Evolutionary conservation across 805 yeast species (phyloP), one percentile per base, ranked within the genome.

Genomic region (Kodamaea sagamina): DNA sequence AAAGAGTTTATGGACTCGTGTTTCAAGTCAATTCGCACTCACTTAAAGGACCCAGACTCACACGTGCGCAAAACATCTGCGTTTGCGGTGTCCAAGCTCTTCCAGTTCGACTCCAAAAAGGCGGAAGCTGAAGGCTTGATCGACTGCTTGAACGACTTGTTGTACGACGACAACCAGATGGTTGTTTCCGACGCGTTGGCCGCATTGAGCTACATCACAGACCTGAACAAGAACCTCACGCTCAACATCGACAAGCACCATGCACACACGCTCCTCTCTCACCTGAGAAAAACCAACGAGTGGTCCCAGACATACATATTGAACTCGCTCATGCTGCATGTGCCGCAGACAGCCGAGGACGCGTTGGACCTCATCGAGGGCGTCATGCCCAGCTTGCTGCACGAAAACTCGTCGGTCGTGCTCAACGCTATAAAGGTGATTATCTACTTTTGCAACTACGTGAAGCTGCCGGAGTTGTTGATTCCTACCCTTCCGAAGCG

Each of bases 391-490:
- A 78, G 82, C 31, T 65, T 92, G 17, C 95, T 82, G 55, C 95
- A 87, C 58, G 83, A 82, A 12, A 89, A 87, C 61, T 71, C 95
- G 0, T 76, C 93, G 0, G 93, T 90, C 8, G 92, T 86, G 0
- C 61, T 89, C 46, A 89, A 87, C 52, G 74, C 95, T 0, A 68
- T 87, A 42, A 82, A 89, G 47, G 79, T 82, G 8, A 77, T 89
- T 11, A 65, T 86, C 6, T 90, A 88, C 63, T 64, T 83, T 35
- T 67, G 84, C 34, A 87, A 90, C 59, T 92, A 86, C 59, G 81
- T 84, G 11, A 73, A 73, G 18, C 69, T 70, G 39, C 72, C 83
- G 0, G 79, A 75, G 22, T 73, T 75, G 25, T 71, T 72, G n/a
- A 57, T 86, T 3, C 83, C 87, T 1, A 54, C 66, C 2, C 61